phyloP scores from a whole-genome alignment of 768 basidiomycete species.

The Hortiboletus campestris region DNA sequence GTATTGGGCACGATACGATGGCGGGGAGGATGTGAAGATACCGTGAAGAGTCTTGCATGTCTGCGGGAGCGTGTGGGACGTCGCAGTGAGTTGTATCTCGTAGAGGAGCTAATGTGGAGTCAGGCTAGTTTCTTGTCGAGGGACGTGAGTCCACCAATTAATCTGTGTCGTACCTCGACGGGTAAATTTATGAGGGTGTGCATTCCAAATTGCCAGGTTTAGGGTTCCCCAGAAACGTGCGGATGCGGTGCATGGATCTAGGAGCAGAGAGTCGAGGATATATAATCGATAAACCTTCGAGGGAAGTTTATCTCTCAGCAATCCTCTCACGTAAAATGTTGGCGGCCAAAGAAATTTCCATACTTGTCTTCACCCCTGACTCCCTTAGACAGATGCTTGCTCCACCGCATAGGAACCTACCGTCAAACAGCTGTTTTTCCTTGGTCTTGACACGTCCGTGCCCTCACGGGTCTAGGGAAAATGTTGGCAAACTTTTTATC shows the following conservation, averaged over 20 bases:
- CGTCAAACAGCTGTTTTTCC: neutral
- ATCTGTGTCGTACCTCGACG: slow-evolving; percentile 34
- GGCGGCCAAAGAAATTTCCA: neutral
- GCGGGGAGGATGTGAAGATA: slow-evolving; percentile 55
- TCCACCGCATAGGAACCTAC: neutral
- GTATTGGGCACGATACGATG: slow-evolving; percentile 65
- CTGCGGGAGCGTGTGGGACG: slow-evolving; percentile 61
- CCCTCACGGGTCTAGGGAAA: neutral
- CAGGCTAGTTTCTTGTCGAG: slow-evolving; percentile 5
- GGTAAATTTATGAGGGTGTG: slow-evolving; percentile 30
- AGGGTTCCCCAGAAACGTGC: neutral
- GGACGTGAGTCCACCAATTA: neutral
- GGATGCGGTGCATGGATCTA: neutral
- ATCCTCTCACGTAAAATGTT: too few species aligned
- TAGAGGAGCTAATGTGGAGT: slow-evolving; percentile 60
- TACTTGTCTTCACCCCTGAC: slow-evolving; percentile 5
- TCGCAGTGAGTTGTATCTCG: slow-evolving; percentile 70
- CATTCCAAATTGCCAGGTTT: slow-evolving; percentile 13
- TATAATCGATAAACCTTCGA: neutral
- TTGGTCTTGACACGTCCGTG: neutral
- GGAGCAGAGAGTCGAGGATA: neutral
- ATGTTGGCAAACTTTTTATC: neutral
- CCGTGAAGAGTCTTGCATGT: slow-evolving; percentile 51
- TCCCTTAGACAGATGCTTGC: too few species aligned
- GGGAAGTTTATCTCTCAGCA: neutral